Base-by-base conservation (phyloP, 768 basidiomycete species). In the Boletales sp. region DNA sequence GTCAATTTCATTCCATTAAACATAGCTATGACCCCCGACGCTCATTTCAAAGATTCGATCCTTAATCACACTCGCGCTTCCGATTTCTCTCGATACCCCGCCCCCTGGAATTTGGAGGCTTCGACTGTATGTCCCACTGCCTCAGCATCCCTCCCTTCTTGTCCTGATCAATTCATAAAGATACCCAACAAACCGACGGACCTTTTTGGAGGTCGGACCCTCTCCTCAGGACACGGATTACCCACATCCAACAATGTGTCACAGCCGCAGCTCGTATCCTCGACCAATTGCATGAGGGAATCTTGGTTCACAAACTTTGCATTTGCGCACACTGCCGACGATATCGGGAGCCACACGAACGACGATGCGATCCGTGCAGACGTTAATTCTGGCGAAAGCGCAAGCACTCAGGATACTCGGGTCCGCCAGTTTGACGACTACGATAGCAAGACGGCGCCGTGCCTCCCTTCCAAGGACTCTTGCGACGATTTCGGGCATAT, bases 1-100 rank as follows among this genome's bases (percentile, higher is more conserved):
- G n/a, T n/a, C n/a, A n/a, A n/a, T n/a, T n/a, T n/a, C n/a, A n/a
- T n/a, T n/a, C n/a, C n/a, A 14, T 37, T 40, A 1, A 45, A 34
- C 31, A 50, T 41, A 38, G 11, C 44, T 35, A 46, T 34, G 13
- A 24, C n/a, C 19, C 17, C 46, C 46, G 46, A 64, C 62, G 44
- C 51, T 64, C 61, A 2, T 61, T 64, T 52, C 17, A 29, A 61
- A 29, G n/a, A 45, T 41, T 34, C 58, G n/a, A 11, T 61, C 56
- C 40, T 64, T 55, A 43, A 55, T 21, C 47, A 64, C n/a, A n/a
- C n/a, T n/a, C n/a, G n/a, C 12, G 45, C 50, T 56, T 56, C 59
- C 51, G 56, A 61, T 34, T 52, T 50, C 19, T 53, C 56, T 11
- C 53, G 43, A 34, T 49, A 57, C 15, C 53, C 59, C 12, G 41